Conservation (phyloP, 352 stramenopile species). For the Blastocystis sp. region DNA sequence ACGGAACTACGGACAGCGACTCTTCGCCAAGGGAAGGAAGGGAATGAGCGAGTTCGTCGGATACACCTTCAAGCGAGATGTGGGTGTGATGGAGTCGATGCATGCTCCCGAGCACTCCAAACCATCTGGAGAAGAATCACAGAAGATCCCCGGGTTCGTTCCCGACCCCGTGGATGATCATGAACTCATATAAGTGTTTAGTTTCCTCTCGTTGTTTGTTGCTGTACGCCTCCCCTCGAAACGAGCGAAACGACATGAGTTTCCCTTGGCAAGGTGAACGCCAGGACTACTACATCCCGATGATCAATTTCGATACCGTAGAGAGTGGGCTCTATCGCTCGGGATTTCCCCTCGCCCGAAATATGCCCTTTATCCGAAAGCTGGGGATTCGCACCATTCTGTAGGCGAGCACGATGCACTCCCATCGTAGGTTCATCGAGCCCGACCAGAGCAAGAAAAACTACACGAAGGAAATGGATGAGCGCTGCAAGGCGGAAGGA, state of each 20-base stretch:
- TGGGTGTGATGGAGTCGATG: too few species aligned
- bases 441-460: background rate
- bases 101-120: too few species aligned
- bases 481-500: background rate
- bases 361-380: background rate
- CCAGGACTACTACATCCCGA: background rate
- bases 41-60: constrained; percentile 69
- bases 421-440: background rate
- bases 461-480: background rate
- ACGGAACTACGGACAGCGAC: background rate
- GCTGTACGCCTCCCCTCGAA: background rate
- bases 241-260: background rate
- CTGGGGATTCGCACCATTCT: background rate
- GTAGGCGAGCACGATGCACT: background rate
- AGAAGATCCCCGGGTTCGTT: background rate
- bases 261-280: background rate
- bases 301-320: background rate
- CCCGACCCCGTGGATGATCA: background rate
- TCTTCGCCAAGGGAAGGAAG: constrained; percentile 41
- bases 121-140: background rate
- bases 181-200: background rate
- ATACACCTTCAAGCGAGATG: constrained; percentile 79
- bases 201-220: background rate
- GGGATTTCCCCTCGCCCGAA: background rate
- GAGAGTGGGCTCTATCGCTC: background rate